Evolutionary conservation across 805 yeast species (phyloP).

Genomic region (Ogataea polymorpha): DNA sequence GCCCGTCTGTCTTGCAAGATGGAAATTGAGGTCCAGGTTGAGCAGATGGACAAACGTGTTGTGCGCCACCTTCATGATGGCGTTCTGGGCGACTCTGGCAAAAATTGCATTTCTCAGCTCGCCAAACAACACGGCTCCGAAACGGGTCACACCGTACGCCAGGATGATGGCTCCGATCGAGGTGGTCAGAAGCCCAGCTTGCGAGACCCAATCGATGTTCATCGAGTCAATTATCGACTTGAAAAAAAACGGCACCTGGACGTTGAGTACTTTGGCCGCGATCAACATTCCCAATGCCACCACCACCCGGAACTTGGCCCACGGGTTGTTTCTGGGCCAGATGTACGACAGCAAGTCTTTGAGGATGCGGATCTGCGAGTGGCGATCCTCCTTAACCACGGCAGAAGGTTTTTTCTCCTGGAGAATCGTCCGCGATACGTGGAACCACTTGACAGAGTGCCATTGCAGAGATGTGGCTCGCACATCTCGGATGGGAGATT

Average conservation of each 20-base stretch:
- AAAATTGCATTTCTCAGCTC: conserved; percentile 93
- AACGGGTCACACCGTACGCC: conserved; percentile 91
- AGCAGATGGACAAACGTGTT: conserved; percentile 83
- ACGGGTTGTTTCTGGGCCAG: conserved; percentile 75
- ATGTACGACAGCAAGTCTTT: conserved; percentile 63
- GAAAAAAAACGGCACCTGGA: conserved; percentile 94
- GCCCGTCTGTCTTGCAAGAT: conserved; percentile 89
- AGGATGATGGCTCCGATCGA: conserved; percentile 65
- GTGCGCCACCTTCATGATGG: conserved; percentile 84
- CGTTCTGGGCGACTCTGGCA: conserved; percentile 92
- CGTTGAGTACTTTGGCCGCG: conserved; percentile 80
- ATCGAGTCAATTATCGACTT: conserved; percentile 84
- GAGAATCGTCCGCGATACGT: not conserved
- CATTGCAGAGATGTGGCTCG: not conserved
- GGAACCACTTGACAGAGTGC: not conserved
- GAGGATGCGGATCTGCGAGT: conserved; percentile 54
- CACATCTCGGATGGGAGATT: conserved; percentile 4
- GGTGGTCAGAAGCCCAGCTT: conserved; percentile 60
- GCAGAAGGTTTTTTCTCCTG: not conserved
- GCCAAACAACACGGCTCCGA: conserved; percentile 92
- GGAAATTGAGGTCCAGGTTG: conserved; percentile 84
- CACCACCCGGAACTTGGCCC: conserved; percentile 69
- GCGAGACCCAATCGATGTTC: conserved; percentile 82
- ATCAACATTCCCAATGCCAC: conserved; percentile 72
- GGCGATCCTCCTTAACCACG: conserved; percentile 11